A percentile compares a stretch with the other conserved stretches of the same genome.
Evolutionary conservation across 331 rosid species (phyloP).

Genomic region (Pyrus hybrid): DNA sequence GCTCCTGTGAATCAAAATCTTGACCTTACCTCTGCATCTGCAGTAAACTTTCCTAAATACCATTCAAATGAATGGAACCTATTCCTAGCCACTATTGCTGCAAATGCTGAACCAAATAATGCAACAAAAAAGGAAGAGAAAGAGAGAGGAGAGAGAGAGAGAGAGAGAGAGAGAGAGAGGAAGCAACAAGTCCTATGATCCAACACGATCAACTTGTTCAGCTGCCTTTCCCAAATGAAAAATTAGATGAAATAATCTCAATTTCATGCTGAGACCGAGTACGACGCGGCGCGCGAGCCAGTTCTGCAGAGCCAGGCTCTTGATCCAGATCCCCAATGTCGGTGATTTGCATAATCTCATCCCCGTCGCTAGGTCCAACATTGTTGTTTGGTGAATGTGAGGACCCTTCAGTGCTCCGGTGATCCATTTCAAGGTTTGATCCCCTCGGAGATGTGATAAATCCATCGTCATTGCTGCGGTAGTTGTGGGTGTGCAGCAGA

Average conservation of each 20-base stretch:
- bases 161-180: background rate
- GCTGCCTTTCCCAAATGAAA: constrained; percentile 28
- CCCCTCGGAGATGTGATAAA: constrained; percentile 29
- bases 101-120: background rate
- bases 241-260: constrained; percentile 7
- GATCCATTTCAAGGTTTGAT: constrained; percentile 24
- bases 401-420: constrained; percentile 33
- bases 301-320: constrained; percentile 16
- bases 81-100: background rate
- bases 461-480: constrained; percentile 20
- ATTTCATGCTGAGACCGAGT: constrained; percentile 27
- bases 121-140: background rate
- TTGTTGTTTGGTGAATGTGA: constrained; percentile 21
- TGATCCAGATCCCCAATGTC: background rate
- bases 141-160: no score
- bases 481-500: constrained; percentile 31
- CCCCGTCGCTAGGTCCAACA: background rate
- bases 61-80: background rate
- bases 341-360: background rate
- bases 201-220: background rate
- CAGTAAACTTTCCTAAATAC: background rate
- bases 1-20: no score
- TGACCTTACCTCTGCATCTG: background rate
- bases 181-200: background rate
- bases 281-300: constrained; percentile 4